Percentiles rank a stretch among this genome's conserved stretches.
phyloP scores from a whole-genome alignment of 148 eudicot genomes.

The Pharnaceum exiguum region DNA sequence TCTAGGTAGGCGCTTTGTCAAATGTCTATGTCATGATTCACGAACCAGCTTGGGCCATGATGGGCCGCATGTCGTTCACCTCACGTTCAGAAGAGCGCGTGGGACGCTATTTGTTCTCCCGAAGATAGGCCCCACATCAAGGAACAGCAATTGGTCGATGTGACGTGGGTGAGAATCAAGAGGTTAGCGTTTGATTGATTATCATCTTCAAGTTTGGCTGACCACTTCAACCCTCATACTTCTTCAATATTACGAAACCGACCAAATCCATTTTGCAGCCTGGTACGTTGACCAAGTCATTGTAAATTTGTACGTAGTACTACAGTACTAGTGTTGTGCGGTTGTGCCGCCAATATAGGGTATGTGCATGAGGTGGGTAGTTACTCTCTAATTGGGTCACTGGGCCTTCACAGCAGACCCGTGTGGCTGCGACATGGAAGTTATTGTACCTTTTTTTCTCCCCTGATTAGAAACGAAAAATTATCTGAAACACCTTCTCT shows the following conservation, averaged over 20 bases:
- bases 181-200: neutral
- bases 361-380: no score
- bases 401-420: no score
- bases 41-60: neutral
- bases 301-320: no score
- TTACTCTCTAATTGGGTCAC: no score
- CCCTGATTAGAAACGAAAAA: no score
- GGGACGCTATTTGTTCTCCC: neutral
- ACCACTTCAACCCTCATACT: neutral
- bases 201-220: neutral
- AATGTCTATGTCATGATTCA: neutral
- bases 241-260: conserved; percentile 1
- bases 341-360: no score
- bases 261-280: neutral
- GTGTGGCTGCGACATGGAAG: no score
- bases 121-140: neutral
- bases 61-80: neutral
- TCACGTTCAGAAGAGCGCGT: neutral
- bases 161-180: neutral
- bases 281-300: no score
- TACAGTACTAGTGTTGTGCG: no score
- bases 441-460: no score
- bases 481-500: no score
- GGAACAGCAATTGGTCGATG: neutral
- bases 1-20: no score